Percentiles rank a stretch among this genome's conserved stretches.
phyloP scores from a whole-genome alignment of 2,329 filamentous ascomycete species.

The Pyrenochaeta sp. region DNA sequence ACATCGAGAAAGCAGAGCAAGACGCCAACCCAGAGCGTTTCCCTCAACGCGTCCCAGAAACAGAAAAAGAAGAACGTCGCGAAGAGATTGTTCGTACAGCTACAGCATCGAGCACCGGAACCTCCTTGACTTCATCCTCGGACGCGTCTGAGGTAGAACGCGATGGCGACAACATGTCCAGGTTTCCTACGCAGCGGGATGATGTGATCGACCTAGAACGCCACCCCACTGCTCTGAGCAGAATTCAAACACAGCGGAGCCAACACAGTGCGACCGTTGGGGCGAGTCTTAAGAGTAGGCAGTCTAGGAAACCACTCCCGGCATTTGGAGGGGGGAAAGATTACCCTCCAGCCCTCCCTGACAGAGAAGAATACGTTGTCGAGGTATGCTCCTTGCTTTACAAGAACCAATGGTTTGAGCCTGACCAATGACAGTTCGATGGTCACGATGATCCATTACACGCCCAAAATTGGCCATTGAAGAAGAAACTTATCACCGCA shows the following conservation, averaged over 20 bases:
- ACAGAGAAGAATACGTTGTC: constrained; percentile 74
- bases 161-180: constrained; percentile 61
- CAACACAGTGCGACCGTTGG: constrained; percentile 80
- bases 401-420: too few species aligned
- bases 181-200: constrained; percentile 70
- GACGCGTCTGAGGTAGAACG: constrained; percentile 48
- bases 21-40: constrained; percentile 59
- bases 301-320: constrained; percentile 67
- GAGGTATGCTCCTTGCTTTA: too few species aligned
- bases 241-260: constrained; percentile 73
- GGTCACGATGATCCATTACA: constrained; percentile 84
- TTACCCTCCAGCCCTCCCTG: constrained; percentile 73
- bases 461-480: constrained; percentile 84
- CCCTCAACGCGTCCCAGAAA: constrained; percentile 49
- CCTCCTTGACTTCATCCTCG: constrained; percentile 55
- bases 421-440: too few species aligned
- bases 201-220: constrained; percentile 63
- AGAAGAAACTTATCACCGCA: constrained; percentile 76
- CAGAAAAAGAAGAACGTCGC: constrained; percentile 50
- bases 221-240: constrained; percentile 71
- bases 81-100: constrained; percentile 64
- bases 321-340: constrained; percentile 76
- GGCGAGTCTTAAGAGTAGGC: constrained; percentile 53
- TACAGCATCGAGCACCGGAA: constrained; percentile 56
- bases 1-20: constrained; percentile 62